Evolutionary conservation across 2,329 filamentous ascomycete species (phyloP), one percentile per base, ranked within the genome.

Genomic region (Phoma sp.): DNA sequence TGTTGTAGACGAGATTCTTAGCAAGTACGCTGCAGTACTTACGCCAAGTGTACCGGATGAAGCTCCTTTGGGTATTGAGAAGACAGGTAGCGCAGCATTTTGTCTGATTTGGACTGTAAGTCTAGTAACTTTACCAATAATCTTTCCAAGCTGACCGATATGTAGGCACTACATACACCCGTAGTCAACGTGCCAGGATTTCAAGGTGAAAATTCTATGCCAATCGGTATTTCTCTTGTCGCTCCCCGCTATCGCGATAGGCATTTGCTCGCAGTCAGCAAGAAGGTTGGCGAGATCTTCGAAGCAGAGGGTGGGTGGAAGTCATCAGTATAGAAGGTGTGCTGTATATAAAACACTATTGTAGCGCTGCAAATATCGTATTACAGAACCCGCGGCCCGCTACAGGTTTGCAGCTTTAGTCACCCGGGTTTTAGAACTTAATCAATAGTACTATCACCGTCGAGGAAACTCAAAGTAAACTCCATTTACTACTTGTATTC

Each of bases 101-200:
- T 82, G 81, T 59, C 62, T 67, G 12, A 78, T 80, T 0, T 84
- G 82, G 83, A 84, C 83, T 7, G 47, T 43, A n/a, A 43, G 47
- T 48, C 6, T 2, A 6, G 3, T 23, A 1, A 5, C 2, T 6
- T 12, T 3, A 2, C 5, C 3, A 2, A n/a, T 14, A 32, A 5
- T 10, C 3, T 6, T 18, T 3, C 10, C 18, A 23, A 33, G 34
- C 49, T 61, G 34, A 61, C 15, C 2, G 57, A 7, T 18, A 15
- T 10, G 23, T 17, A 49, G 62, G 63, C 61, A 51, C 69, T 89
- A 12, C 86, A 89, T 56, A 82, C 79, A 1, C 87, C 87, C 0
- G 83, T 85, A 0, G 71, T 88, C n/a, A 88, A 89, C 54, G 69
- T 89, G 0, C 85, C 86, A 0, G 86, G 85, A 0, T 88, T 89